phyloP scores from a whole-genome alignment of 2,329 filamentous ascomycete species.

The Metarhizium anisopliae region DNA sequence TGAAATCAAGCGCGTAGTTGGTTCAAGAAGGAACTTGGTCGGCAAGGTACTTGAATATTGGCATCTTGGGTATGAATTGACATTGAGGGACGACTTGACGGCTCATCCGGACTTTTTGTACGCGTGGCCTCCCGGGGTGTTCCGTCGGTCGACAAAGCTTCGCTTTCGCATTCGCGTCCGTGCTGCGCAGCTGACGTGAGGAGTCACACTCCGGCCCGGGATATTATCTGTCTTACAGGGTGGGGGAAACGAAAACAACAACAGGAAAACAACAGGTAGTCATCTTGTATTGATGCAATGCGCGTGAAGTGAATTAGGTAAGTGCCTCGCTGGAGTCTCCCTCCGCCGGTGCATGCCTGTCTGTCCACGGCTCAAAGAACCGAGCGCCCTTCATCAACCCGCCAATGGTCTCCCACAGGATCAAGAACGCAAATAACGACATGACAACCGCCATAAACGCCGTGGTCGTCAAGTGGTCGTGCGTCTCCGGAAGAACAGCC shows the following conservation, averaged over 20 bases:
- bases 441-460: conserved; percentile 32
- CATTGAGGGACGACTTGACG: too few relatives aligned
- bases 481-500: conserved; percentile 27
- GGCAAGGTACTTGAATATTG: too few relatives aligned
- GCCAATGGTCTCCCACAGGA: conserved; percentile 35
- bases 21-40: too few relatives aligned
- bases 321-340: conserved; percentile 3
- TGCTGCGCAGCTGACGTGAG: not conserved
- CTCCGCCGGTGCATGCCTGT: conserved; percentile 18
- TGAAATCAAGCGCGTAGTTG: too few relatives aligned
- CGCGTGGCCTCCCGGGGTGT: too few relatives aligned
- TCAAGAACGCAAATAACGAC: conserved; percentile 30
- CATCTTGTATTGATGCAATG: not conserved
- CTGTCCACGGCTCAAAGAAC: conserved; percentile 25
- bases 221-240: not conserved
- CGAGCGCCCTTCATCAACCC: conserved; percentile 20
- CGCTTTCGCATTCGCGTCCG: too few relatives aligned
- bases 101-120: too few relatives aligned
- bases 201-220: not conserved
- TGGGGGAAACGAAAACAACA: not conserved
- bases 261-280: not conserved
- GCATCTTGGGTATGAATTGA: too few relatives aligned
- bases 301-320: not conserved
- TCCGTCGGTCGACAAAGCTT: too few relatives aligned
- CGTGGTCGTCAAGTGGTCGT: conserved; percentile 19